Evolutionary conservation across 768 basidiomycete species (phyloP).

Genomic region (Pleurotus pulmonarius): DNA sequence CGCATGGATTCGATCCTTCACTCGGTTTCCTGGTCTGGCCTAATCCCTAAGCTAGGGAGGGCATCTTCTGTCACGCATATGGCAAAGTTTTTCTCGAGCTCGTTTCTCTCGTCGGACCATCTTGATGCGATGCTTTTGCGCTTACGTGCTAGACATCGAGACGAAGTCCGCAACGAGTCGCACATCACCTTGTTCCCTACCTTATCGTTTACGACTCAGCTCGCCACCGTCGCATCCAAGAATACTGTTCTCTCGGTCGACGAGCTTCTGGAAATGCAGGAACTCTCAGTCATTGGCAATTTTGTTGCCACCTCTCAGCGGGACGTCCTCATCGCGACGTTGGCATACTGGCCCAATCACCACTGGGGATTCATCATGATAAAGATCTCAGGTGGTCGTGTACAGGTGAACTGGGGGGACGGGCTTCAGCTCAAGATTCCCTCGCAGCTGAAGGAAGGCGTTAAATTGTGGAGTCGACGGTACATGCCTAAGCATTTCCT

Average conservation of each 20-base stretch:
- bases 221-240: not conserved
- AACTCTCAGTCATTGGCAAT: not conserved
- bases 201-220: not conserved
- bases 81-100: not conserved
- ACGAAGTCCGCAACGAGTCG: not conserved
- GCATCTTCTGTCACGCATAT: not conserved
- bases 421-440: not conserved
- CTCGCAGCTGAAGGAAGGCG: not conserved
- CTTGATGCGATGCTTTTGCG: not conserved
- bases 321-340: not conserved
- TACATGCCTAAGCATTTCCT: not conserved
- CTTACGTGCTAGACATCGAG: not conserved
- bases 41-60: not conserved
- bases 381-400: not conserved
- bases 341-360: not conserved
- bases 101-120: not conserved
- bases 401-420: conserved; percentile 9
- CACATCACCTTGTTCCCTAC: not conserved
- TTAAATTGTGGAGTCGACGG: not conserved
- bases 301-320: not conserved
- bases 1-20: not conserved
- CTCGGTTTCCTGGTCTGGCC: not conserved
- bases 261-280: not conserved
- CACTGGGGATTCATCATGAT: conserved; percentile 11
- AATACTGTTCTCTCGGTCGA: not conserved